These are phyloP conservation scores for Kazachstania bromeliacearum DNA, from an alignment of 805 yeast genomes.

Conservation along the genomic window DNA sequence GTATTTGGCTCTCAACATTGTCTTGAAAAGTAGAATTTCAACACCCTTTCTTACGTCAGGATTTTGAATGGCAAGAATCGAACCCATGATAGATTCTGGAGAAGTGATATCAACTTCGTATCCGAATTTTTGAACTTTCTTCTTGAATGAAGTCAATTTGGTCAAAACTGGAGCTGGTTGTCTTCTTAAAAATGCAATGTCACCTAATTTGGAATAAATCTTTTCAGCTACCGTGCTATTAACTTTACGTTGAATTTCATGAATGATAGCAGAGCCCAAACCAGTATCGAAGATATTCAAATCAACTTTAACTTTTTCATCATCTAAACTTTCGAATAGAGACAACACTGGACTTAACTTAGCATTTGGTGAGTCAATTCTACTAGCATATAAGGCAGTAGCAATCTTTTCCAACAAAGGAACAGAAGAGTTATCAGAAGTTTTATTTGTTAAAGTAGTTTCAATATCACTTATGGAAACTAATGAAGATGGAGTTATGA, in stretches of 20 bases:
- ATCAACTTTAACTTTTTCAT: slow-evolving; percentile 64
- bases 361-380: slow-evolving; percentile 15
- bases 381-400: slow-evolving; percentile 18
- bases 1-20: slow-evolving; percentile 79
- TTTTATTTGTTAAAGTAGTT: slow-evolving; percentile 8
- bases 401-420: slow-evolving; percentile 17
- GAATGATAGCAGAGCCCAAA: slow-evolving; percentile 47
- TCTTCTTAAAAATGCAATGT: slow-evolving; percentile 73
- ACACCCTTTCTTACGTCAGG: slow-evolving; percentile 57
- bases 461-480: slow-evolving; percentile 17
- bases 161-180: slow-evolving; percentile 77
- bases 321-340: slow-evolving; percentile 72
- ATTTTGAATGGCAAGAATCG: slow-evolving; percentile 57
- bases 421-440: slow-evolving; percentile 7
- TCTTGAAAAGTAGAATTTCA: slow-evolving; percentile 71
- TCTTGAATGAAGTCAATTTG: slow-evolving; percentile 69
- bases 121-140: slow-evolving; percentile 58
- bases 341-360: slow-evolving; percentile 38
- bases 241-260: slow-evolving; percentile 72
- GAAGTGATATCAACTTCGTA: slow-evolving; percentile 64
- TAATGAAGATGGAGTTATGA: slow-evolving; percentile 46
- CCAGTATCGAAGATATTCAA: slow-evolving; percentile 63
- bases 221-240: slow-evolving; percentile 81
- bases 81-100: slow-evolving; percentile 60
- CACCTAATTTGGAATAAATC: slow-evolving; percentile 67